Conservation (phyloP, 495 filamentous ascomycete genomes). For the Penicillium samsonianum region DNA sequence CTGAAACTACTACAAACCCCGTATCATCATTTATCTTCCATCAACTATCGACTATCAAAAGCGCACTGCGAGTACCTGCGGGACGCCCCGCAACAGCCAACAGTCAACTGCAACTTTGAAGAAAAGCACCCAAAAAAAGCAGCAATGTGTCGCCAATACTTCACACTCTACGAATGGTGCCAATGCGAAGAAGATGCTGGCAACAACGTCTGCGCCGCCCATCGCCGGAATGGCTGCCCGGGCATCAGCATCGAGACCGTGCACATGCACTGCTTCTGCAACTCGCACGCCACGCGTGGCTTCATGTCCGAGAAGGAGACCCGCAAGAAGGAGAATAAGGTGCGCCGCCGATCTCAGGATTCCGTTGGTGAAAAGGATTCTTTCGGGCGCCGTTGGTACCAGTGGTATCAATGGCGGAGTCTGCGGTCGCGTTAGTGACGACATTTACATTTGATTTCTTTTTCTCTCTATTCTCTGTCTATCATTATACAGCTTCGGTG, state of each 20-base stretch:
- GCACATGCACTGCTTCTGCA: constrained; percentile 50
- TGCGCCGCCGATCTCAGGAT: constrained; percentile 26
- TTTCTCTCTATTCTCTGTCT: constrained; percentile 10
- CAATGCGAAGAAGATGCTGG: constrained; percentile 47
- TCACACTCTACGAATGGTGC: constrained; percentile 48
- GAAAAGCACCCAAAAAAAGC: background rate
- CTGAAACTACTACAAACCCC: background rate
- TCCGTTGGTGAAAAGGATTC: constrained; percentile 37
- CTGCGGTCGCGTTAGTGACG: constrained; percentile 28
- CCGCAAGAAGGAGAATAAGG: constrained; percentile 30
- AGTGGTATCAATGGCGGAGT: constrained; percentile 39
- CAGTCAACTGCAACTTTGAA: background rate
- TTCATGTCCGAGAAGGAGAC: constrained; percentile 41
- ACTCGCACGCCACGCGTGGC: constrained; percentile 41
- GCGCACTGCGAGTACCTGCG: background rate
- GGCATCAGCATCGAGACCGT: constrained; percentile 43
- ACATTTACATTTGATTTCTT: constrained; percentile 8
- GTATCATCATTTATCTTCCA: background rate
- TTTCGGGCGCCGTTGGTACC: constrained; percentile 29
- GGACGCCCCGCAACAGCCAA: background rate
- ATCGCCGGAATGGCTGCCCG: constrained; percentile 36
- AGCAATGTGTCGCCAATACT: constrained; percentile 48
- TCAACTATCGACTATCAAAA: background rate
- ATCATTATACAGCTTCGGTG: constrained; percentile 24
- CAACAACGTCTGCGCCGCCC: constrained; percentile 31